Base-by-base conservation (phyloP, 345 rosid species). In the Hibiscus syriacus region DNA sequence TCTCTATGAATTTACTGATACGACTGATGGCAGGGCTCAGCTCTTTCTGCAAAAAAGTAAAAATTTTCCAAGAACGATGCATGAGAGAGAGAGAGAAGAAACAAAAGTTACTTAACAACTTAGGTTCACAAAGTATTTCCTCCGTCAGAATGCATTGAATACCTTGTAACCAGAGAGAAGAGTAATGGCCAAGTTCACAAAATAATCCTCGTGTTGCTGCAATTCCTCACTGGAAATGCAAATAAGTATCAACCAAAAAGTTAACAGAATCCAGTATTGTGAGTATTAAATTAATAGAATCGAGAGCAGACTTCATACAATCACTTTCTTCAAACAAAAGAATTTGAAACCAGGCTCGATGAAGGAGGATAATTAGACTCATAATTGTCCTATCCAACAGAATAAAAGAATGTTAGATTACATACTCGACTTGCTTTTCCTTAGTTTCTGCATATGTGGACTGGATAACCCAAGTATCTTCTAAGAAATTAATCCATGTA, bases 401-500 rank as follows among this genome's bases (percentile, higher is more conserved):
- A 45, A 13, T 1, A 2, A 62, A 45, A 32, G 6, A 66, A 72
- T 59, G 73, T 71, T 68, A 70, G 70, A 58, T 17, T 58, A 17
- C 64, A 58, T 58, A 58, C 64, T 32, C 2, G 26, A 58, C 64
- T 58, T 32, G 16, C 26, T 83, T 88, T 73, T 93, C 90, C 80
- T 82, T 90, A 12, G 60, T 72, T 80, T 90, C 96, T 26, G 78
- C 72, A 72, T 87, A 78, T 0, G 89, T 76, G 56, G 85, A 70
- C 67, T 78, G 98, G 68, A 86, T 92, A 76, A 80, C 82, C 98
- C 96, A 90, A 29, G 97, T 76, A 77, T 93, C 98, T 77, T 89
- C 94, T 72, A 93, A 84, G 74, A 93, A 93, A 69, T 91, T 90
- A 70, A 87, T 80, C 98, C 98, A 93, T 2, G 96, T 87, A 74